Conservation (phyloP, 495 filamentous ascomycete genomes). For the Umbilicaria muhlenbergii region DNA sequence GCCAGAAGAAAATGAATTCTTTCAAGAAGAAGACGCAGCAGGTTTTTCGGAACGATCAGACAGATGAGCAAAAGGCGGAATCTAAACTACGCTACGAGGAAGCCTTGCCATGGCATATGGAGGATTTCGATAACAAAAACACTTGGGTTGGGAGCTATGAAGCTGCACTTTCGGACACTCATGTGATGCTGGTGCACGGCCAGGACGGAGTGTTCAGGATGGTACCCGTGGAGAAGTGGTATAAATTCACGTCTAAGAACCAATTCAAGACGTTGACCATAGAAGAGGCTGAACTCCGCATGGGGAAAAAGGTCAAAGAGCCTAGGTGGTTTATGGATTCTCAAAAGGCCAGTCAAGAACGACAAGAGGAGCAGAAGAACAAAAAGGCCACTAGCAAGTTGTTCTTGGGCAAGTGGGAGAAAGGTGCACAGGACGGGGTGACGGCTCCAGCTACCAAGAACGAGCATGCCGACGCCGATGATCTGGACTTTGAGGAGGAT, state of each 20-base stretch:
- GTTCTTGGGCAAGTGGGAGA: constrained; percentile 20
- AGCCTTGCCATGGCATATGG: constrained; percentile 86
- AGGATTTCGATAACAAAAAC: constrained; percentile 88
- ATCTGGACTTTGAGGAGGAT: constrained; percentile 50
- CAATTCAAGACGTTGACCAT: constrained; percentile 66
- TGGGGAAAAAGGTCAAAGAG: constrained; percentile 56
- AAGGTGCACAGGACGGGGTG: constrained; percentile 8
- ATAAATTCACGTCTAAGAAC: constrained; percentile 73
- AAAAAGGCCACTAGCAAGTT: constrained; percentile 10
- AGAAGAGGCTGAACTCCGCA: constrained; percentile 71
- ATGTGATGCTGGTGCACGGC: constrained; percentile 60
- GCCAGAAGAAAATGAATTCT: constrained; percentile 42
- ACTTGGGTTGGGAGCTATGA: constrained; percentile 88
- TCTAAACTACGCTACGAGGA: constrained; percentile 83
- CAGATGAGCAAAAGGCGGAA: constrained; percentile 63
- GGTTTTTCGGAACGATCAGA: constrained; percentile 64
- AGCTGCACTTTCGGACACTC: constrained; percentile 60
- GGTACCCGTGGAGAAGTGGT: constrained; percentile 88
- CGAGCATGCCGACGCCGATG: constrained; percentile 37
- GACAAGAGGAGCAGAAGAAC: constrained; percentile 32
- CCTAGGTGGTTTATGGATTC: constrained; percentile 67
- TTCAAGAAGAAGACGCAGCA: constrained; percentile 50
- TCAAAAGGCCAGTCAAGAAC: constrained; percentile 31
- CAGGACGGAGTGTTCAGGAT: constrained; percentile 51
- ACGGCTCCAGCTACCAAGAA: constrained; percentile 22